These are phyloP conservation scores for Truncatella angustata DNA, from an alignment of 2,329 filamentous ascomycete species.

Conservation along the genomic window DNA sequence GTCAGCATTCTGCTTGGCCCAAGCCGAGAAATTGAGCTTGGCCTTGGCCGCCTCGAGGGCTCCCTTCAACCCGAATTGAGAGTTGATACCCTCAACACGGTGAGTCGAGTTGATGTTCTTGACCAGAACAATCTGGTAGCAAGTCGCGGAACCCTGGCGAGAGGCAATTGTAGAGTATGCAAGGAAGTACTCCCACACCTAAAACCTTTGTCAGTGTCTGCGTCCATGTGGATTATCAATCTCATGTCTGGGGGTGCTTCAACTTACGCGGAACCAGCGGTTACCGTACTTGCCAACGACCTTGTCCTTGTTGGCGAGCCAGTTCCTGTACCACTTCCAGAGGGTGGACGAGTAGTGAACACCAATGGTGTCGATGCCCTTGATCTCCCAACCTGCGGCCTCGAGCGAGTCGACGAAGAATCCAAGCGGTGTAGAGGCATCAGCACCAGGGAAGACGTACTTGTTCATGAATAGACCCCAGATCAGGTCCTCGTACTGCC, in stretches of 20 bases:
- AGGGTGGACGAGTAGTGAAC: conserved; percentile 96
- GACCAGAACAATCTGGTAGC: conserved; percentile 75
- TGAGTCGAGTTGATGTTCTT: conserved; percentile 84
- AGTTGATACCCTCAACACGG: conserved; percentile 68
- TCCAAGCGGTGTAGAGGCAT: conserved; percentile 89
- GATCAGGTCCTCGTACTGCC: conserved; percentile 97
- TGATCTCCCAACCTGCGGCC: conserved; percentile 84
- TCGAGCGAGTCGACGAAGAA: conserved; percentile 85
- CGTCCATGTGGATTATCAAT: conserved; percentile 11
- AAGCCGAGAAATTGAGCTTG: conserved; percentile 31
- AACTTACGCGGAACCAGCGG: conserved; percentile 87
- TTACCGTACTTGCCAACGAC: conserved; percentile 93
- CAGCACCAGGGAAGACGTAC: conserved; percentile 96
- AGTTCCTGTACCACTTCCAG: conserved; percentile 99
- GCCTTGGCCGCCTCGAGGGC: conserved; percentile 45
- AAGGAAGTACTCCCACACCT: conserved; percentile 77
- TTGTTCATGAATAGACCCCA: conserved; percentile 99
- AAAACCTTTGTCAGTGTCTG: neutral
- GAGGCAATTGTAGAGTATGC: conserved; percentile 74
- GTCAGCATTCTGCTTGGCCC: conserved; percentile 33
- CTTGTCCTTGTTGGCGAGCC: conserved; percentile 91
- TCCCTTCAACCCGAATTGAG: conserved; percentile 62
- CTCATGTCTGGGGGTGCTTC: neutral
- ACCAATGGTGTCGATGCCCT: conserved; percentile 87
- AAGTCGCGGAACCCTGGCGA: conserved; percentile 72